Base-by-base conservation (phyloP, 495 filamentous ascomycete genomes). In the Bombardia bombarda region DNA sequence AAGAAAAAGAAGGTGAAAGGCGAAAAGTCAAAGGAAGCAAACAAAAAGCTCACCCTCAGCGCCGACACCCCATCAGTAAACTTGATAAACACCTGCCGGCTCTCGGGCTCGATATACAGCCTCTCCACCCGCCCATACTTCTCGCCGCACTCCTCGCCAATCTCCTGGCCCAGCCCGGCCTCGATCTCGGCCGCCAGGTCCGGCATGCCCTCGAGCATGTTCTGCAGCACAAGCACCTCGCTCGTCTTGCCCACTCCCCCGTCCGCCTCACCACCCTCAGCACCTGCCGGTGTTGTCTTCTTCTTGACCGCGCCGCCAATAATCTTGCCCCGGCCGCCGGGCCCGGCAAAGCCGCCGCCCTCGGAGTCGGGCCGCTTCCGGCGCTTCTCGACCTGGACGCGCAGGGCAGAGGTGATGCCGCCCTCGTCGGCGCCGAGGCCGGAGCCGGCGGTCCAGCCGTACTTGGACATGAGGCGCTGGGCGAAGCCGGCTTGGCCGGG, bases 41-140 rank as follows among this genome's bases (percentile, higher is more conserved):
- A 90, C 86, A 14, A 20, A 17, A 41, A 44, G 73, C 80, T 62
- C 68, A 90, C 87, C 66, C 86, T 73, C 43, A 95, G 55, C 32
- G 88, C 92, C 32, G 81, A 87, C 37, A 95, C 61, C 52, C 77
- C 75, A 47, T 79, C 83, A 0, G 82, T 86, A 56, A 97, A 98
- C 63, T 90, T 84, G 51, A 98, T 84, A 65, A 92, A 98, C 13
- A 97, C 90, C 16, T 73, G 65, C 10, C 66, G 60, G 2, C 63
- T 70, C 12, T 63, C 65, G 24, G 65, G 61, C 48, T 86, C 70
- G 30, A 96, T 82, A 51, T 78, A 82, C 14, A 98, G 74, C 49
- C 88, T 66, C 66, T 95, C 88, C 2, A 98, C 87, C 18, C 75
- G 72, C 8, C 92, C 92, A 60, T 95, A 98, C 75, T 89, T 86